phyloP scores from a whole-genome alignment of 345 rosid species.

The Camelina sativa region DNA sequence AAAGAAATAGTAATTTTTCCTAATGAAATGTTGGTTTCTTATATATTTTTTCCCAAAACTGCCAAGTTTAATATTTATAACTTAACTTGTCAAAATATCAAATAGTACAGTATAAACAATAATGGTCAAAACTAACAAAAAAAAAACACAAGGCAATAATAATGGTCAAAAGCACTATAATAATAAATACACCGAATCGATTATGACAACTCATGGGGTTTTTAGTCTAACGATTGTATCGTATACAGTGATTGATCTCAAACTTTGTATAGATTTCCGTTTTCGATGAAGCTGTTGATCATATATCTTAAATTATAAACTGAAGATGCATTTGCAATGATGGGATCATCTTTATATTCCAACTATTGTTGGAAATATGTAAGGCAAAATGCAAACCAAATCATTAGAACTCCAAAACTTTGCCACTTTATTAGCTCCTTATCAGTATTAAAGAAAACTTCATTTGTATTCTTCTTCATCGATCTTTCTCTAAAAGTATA shows the following conservation, averaged over 20 bases:
- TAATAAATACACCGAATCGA: constrained; percentile 4
- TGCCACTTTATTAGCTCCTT: constrained; percentile 38
- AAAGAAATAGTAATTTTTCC: not conserved
- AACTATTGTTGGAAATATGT: constrained; percentile 40
- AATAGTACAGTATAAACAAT: not conserved
- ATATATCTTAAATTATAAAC: constrained; percentile 10
- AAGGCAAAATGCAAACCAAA: constrained; percentile 44
- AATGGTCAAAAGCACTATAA: constrained; percentile 10
- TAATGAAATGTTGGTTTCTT: too few relatives aligned
- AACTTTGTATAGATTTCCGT: constrained; percentile 4
- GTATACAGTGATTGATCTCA: constrained; percentile 4
- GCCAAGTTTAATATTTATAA: not conserved
- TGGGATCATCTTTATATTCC: constrained; percentile 33
- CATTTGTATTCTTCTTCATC: constrained; percentile 36
- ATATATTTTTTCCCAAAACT: not conserved
- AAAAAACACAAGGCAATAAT: not conserved
- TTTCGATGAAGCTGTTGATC: constrained; percentile 17
- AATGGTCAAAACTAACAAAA: constrained; percentile 7
- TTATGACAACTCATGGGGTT: not conserved
- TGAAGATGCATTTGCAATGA: constrained; percentile 26
- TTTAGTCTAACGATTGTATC: constrained; percentile 5
- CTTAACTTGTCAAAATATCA: not conserved
- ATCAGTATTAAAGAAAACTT: constrained; percentile 34
- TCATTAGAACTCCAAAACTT: constrained; percentile 45
- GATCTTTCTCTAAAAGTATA: constrained; percentile 41